A percentile compares a stretch with the other conserved stretches of the same genome.
Conservation (phyloP, 2,329 filamentous ascomycete species). For the Malbranchea zuffiana region DNA sequence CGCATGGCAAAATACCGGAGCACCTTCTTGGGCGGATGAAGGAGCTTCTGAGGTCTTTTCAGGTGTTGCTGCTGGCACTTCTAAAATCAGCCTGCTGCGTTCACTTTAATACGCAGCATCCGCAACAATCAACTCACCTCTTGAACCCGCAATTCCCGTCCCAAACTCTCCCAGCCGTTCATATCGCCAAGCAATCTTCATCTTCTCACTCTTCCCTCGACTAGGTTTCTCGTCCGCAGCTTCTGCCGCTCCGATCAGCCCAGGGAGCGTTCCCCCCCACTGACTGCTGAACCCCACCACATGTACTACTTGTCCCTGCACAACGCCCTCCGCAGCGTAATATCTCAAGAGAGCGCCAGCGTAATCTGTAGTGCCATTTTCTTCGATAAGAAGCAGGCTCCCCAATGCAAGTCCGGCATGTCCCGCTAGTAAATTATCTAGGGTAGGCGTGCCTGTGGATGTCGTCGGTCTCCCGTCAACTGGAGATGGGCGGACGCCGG, state of each 20-base stretch:
- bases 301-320: conserved; percentile 83
- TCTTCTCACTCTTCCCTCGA: conserved; percentile 53
- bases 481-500: conserved; percentile 69
- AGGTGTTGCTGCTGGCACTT: conserved; percentile 21
- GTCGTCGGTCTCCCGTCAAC: conserved; percentile 78
- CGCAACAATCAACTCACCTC: conserved; percentile 44
- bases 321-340: conserved; percentile 83
- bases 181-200: conserved; percentile 99
- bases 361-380: conserved; percentile 90
- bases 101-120: not conserved
- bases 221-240: conserved; percentile 34
- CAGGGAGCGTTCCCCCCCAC: conserved; percentile 78
- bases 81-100: conserved; percentile 3
- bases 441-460: conserved; percentile 77
- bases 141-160: conserved; percentile 41
- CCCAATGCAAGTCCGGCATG: conserved; percentile 78
- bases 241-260: conserved; percentile 46
- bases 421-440: conserved; percentile 75
- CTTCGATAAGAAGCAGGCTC: conserved; percentile 68
- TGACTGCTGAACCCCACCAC: conserved; percentile 66
- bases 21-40: conserved; percentile 16
- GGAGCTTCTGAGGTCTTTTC: conserved; percentile 37
- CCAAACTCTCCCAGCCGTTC: conserved; percentile 67
- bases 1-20: conserved; percentile 54
- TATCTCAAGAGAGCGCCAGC: conserved; percentile 72